A percentile compares a stretch with the other conserved stretches of the same genome.
Conservation (phyloP, 192 early-diverging fungal species). For the Phlyctochytrium bullatum region DNA sequence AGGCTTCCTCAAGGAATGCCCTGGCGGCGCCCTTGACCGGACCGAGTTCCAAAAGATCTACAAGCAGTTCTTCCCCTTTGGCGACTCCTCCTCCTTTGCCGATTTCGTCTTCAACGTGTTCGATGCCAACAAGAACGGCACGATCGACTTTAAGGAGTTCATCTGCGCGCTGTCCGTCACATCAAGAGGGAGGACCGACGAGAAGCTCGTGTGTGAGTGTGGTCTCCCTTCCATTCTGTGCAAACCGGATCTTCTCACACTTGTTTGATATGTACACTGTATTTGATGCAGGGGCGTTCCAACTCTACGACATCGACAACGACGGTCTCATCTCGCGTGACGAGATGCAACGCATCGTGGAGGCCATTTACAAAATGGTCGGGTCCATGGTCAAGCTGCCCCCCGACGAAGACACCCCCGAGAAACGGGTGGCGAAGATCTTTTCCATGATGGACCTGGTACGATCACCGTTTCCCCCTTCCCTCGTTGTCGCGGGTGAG, state of each 20-base stretch:
- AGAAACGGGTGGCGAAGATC: slow-evolving; percentile 85
- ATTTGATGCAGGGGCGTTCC: slow-evolving; percentile 65
- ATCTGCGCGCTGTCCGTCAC: slow-evolving; percentile 82
- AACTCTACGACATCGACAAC: slow-evolving; percentile 88
- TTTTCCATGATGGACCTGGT: slow-evolving; percentile 84
- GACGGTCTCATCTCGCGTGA: slow-evolving; percentile 82
- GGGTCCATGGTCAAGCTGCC: slow-evolving; percentile 88
- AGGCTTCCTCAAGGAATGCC: slow-evolving; percentile 92
- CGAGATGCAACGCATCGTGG: slow-evolving; percentile 90
- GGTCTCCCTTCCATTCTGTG: neutral
- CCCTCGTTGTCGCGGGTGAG: too few relatives aligned
- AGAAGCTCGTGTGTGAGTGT: slow-evolving; percentile 77
- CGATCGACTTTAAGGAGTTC: slow-evolving; percentile 91
- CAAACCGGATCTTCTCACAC: too few relatives aligned
- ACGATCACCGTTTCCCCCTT: too few relatives aligned
- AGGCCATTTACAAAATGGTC: slow-evolving; percentile 93
- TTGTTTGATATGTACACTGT: slow-evolving; percentile 9
- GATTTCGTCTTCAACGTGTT: slow-evolving; percentile 91
- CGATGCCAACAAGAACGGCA: slow-evolving; percentile 85
- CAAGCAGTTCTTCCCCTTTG: slow-evolving; percentile 97
- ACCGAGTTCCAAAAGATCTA: slow-evolving; percentile 89
- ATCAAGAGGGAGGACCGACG: slow-evolving; percentile 75
- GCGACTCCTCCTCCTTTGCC: slow-evolving; percentile 85
- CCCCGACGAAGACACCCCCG: slow-evolving; percentile 86
- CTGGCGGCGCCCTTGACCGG: slow-evolving; percentile 77